Conservation (phyloP, 768 basidiomycete species). For the Lentinula edodes region DNA sequence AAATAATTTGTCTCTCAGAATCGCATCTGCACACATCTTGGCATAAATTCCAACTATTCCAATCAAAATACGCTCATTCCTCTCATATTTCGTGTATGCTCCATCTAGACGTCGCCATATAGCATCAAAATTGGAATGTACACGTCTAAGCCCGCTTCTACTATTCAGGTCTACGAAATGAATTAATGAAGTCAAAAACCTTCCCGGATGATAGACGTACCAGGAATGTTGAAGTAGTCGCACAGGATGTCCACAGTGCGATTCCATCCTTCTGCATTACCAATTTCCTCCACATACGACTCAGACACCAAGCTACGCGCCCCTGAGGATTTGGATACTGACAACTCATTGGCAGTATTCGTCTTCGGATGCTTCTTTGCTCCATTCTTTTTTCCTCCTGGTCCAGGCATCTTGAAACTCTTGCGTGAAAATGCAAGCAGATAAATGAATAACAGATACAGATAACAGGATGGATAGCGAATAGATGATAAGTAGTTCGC, state of each 20-base stretch:
- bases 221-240: conserved; percentile 46
- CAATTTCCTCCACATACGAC: not conserved
- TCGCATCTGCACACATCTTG: too few species aligned
- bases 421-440: too few species aligned
- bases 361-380: not conserved
- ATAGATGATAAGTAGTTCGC: too few species aligned
- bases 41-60: conserved; percentile 33
- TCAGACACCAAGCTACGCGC: not conserved
- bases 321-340: not conserved
- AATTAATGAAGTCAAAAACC: not conserved
- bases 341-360: not conserved
- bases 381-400: not conserved
- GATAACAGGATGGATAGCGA: too few species aligned
- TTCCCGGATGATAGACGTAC: conserved; percentile 19
- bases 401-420: not conserved
- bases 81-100: conserved; percentile 35
- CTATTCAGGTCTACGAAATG: conserved; percentile 41
- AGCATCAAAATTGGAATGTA: conserved; percentile 51
- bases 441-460: too few species aligned
- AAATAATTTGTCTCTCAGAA: too few species aligned
- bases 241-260: not conserved
- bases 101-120: conserved; percentile 45
- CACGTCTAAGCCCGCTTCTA: conserved; percentile 56
- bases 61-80: conserved; percentile 45
- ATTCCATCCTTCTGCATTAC: not conserved